Base-by-base conservation (phyloP, 495 filamentous ascomycete species). In the Echria macrotheca region DNA sequence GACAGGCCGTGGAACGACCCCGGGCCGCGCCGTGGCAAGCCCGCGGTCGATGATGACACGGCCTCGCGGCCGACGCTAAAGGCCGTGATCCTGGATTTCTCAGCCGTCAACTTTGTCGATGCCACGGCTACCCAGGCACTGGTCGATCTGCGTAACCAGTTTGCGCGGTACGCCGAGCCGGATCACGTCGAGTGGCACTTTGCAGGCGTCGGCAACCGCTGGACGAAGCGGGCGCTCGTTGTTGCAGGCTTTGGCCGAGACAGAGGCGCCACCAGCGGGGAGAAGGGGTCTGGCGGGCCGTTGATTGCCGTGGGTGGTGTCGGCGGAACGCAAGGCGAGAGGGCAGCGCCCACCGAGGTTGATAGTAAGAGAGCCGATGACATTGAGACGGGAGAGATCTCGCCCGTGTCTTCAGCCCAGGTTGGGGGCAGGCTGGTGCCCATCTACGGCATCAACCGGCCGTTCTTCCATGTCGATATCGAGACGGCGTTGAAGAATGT, bases 1-100 rank as follows among this genome's bases (percentile, higher is more conserved):
- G 72, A 72, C 23, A 66, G 64, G n/a, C 75, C 69, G 0, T 97
- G 91, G 91, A 96, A 96, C 60, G 82, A 96, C 62, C 84, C 91
- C 2, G 91, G 86, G 31, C 87, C 89, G 15, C 75, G 79, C n/a
- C 75, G 73, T 46, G 81, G 81, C 48, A 64, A 81, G 55, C 19
- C 32, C 3, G 12, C 24, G 10, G 39, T 58, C 11, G 36, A 28
- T 5, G 63, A 65, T 11, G 64, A 70, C 26, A 62, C 57, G 23
- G 59, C 58, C 37, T 40, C 52, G 22, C 57, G 61, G 0, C 74
- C 75, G 4, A 60, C 68, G 15, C 70, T 78, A 15, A 65, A 67
- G 10, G 73, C 74, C 11, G 53, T 78, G 11, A 65, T 78, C 32
- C 65, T 77, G 10, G 74, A 78, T 58, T 75, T 74, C 46, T 55